Evolutionary conservation across 2,329 filamentous ascomycete genomes (phyloP).

Genomic region (Xylaria sp.): DNA sequence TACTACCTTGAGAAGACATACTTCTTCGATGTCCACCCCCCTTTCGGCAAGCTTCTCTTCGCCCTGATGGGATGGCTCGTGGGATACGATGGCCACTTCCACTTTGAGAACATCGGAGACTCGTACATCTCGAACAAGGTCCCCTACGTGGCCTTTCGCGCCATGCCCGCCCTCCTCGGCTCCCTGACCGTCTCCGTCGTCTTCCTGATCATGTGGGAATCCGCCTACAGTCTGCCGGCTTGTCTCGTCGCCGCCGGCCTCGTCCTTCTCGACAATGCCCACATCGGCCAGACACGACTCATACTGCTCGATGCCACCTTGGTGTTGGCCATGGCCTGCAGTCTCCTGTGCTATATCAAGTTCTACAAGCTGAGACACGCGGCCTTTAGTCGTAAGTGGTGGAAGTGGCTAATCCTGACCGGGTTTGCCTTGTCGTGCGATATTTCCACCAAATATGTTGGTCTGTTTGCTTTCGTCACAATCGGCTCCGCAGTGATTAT

Average conservation of each 20-base stretch:
- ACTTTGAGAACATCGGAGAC: constrained; percentile 99
- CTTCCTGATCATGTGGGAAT: constrained; percentile 99
- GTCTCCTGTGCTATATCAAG: constrained; percentile 91
- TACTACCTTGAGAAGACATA: constrained; percentile 96
- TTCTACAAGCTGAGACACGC: constrained; percentile 96
- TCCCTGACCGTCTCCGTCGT: constrained; percentile 92
- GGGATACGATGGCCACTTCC: constrained; percentile 95
- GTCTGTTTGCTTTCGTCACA: constrained; percentile 95
- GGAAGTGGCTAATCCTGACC: constrained; percentile 98
- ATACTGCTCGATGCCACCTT: constrained; percentile 95
- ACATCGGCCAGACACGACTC: constrained; percentile 94
- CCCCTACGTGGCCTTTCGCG: constrained; percentile 94
- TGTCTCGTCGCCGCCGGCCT: constrained; percentile 87
- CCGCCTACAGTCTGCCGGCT: constrained; percentile 93
- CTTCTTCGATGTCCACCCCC: constrained; percentile 99
- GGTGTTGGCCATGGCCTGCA: constrained; percentile 95
- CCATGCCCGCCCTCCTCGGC: constrained; percentile 90
- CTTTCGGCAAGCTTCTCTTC: constrained; percentile 97
- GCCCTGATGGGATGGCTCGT: constrained; percentile 97
- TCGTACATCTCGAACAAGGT: constrained; percentile 98
- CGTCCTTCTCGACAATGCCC: constrained; percentile 95
- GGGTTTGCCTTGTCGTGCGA: constrained; percentile 95
- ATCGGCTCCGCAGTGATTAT: constrained; percentile 94
- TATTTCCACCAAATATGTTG: constrained; percentile 98
- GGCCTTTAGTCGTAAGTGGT: constrained; percentile 95